Percentiles rank a stretch among this genome's conserved stretches.
Conservation (phyloP, 2,329 filamentous ascomycete species). For the Monascus ruber region DNA sequence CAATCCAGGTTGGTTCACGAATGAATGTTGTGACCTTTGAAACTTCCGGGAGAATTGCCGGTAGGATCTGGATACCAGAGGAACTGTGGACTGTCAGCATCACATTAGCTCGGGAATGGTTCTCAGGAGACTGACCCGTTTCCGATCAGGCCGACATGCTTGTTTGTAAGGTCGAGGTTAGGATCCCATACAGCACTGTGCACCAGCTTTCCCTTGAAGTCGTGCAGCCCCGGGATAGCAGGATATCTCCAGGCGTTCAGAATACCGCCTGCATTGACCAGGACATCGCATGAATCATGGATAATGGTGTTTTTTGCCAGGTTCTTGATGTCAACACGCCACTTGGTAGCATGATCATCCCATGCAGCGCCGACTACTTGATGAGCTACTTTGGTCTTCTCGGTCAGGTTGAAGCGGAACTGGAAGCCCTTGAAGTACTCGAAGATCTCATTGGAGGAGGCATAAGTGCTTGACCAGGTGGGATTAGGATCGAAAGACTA, state of each 20-base stretch:
- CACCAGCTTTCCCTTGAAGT: slow-evolving; percentile 9
- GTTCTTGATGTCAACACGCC: slow-evolving; percentile 25
- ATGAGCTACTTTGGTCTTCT: slow-evolving; percentile 26
- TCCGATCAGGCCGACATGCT: slow-evolving; percentile 17
- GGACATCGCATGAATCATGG: slow-evolving; percentile 12
- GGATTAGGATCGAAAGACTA: slow-evolving; percentile 34
- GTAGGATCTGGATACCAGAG: too few species aligned
- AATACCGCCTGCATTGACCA: slow-evolving; percentile 23
- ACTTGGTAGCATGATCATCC: slow-evolving; percentile 25
- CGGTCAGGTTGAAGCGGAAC: slow-evolving; percentile 29
- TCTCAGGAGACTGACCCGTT: slow-evolving; percentile 13
- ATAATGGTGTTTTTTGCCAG: slow-evolving; percentile 14
- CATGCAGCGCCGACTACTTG: slow-evolving; percentile 29
- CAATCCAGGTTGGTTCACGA: too few species aligned
- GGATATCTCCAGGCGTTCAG: slow-evolving; percentile 17
- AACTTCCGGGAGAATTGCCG: too few species aligned
- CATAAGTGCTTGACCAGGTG: slow-evolving; percentile 32
- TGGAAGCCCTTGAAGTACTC: slow-evolving; percentile 30
- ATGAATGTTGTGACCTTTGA: too few species aligned
- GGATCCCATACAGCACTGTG: slow-evolving; percentile 14
- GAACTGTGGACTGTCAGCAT: slow-evolving; percentile 14
- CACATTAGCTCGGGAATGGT: slow-evolving; percentile 9
- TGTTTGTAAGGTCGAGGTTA: not conserved
- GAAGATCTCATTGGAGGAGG: slow-evolving; percentile 29
- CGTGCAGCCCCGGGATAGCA: slow-evolving; percentile 6